These are phyloP conservation scores for Chrysanthemum seticuspe DNA, from an alignment of 129 eudicot species.

Conservation along the genomic window DNA sequence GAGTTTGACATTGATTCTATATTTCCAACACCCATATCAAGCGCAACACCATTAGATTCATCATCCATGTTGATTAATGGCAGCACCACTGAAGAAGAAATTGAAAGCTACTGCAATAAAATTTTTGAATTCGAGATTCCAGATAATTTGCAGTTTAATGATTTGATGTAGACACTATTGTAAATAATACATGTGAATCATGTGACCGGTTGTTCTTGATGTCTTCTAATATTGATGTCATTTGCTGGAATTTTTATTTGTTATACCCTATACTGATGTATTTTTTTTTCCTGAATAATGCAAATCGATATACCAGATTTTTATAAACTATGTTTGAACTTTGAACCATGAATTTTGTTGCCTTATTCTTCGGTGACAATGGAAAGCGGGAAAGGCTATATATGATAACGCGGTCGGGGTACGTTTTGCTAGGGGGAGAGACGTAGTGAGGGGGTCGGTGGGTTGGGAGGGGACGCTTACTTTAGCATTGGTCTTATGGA, in stretches of 20 bases:
- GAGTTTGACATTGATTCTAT: conserved; percentile 40
- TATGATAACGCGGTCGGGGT: too few species aligned
- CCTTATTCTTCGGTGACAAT: too few species aligned
- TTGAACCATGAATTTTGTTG: too few species aligned
- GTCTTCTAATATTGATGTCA: neutral
- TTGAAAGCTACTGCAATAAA: neutral
- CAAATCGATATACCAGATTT: too few species aligned
- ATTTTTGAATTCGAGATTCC: conserved; percentile 5
- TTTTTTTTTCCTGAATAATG: too few species aligned
- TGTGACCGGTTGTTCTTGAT: neutral
- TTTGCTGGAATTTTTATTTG: neutral
- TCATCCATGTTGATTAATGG: conserved; percentile 37
- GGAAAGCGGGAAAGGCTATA: too few species aligned
- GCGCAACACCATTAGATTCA: conserved; percentile 40
- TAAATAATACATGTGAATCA: neutral
- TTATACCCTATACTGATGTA: neutral
- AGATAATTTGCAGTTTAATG: conserved; percentile 10
- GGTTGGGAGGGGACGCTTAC: too few species aligned
- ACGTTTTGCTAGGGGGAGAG: too few species aligned
- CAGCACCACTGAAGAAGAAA: conserved; percentile 34
- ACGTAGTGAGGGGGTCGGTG: too few species aligned
- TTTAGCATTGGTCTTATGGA: too few species aligned
- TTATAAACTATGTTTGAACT: too few species aligned
- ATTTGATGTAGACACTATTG: conserved; percentile 1
- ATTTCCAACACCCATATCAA: conserved; percentile 43